Evolutionary conservation across 805 yeast species (phyloP).

Genomic region (Danielia oregonensis): DNA sequence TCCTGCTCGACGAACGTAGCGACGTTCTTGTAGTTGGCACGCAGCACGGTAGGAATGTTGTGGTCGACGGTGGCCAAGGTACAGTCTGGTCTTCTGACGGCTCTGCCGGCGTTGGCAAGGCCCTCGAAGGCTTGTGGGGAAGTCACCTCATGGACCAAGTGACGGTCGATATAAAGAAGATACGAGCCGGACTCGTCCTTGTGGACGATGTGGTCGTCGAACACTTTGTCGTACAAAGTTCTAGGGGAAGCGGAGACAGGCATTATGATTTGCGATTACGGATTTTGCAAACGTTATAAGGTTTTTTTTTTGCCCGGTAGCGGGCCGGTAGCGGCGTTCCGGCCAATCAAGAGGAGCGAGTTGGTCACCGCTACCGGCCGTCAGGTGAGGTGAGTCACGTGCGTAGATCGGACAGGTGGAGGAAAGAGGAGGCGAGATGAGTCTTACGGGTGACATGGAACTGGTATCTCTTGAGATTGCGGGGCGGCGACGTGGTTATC

Average conservation of each 20-base stretch:
- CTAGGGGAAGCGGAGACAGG: conserved; percentile 11
- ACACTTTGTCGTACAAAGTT: conserved; percentile 94
- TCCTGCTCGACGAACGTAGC: conserved; percentile 81
- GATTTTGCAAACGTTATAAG: not conserved
- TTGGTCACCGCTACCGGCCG: conserved; percentile 2
- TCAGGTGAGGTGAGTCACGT: too few relatives aligned
- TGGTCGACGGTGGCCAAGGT: conserved; percentile 95
- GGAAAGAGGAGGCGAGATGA: too few relatives aligned
- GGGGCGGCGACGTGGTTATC: too few relatives aligned
- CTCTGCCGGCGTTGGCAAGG: conserved; percentile 78
- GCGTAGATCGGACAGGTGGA: too few relatives aligned
- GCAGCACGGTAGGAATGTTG: conserved; percentile 93
- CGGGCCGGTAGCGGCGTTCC: conserved; percentile 16
- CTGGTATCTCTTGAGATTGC: too few relatives aligned
- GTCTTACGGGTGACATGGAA: too few relatives aligned
- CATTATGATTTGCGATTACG: conserved; percentile 4
- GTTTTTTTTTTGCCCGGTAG: conserved; percentile 5
- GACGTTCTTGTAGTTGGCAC: conserved; percentile 69
- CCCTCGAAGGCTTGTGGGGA: conserved; percentile 99
- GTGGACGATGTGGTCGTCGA: conserved; percentile 90
- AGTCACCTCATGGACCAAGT: conserved; percentile 96
- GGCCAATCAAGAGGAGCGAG: conserved; percentile 10
- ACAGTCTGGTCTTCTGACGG: conserved; percentile 87
- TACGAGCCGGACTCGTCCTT: conserved; percentile 83
- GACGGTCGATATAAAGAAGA: conserved; percentile 91